Evolutionary conservation across 495 filamentous ascomycete species (phyloP).

Genomic region (Staphylotrichum tortipilum): DNA sequence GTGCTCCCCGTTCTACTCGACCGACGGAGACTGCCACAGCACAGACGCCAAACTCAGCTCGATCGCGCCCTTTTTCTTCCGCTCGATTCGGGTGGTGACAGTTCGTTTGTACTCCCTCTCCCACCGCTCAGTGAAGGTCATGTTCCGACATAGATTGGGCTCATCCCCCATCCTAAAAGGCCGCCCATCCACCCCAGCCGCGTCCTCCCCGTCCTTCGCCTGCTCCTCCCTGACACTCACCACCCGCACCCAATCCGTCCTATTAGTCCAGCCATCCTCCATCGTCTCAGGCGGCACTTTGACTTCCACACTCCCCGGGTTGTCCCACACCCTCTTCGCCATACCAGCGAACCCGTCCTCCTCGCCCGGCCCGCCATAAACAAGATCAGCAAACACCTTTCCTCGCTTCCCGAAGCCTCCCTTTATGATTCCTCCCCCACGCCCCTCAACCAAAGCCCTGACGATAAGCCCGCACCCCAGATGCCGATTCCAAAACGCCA

Average conservation of each 20-base stretch:
- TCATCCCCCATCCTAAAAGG: background rate
- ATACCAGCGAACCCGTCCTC: conserved; percentile 2
- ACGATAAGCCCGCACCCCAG: conserved; percentile 14
- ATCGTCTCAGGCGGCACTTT: background rate
- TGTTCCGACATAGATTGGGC: background rate
- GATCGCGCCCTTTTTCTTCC: conserved; percentile 18
- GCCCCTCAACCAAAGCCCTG: conserved; percentile 13
- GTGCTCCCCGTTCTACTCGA: no score
- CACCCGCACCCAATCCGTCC: conserved; percentile 7
- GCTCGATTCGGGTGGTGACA: conserved; percentile 12
- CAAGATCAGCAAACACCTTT: conserved; percentile 14
- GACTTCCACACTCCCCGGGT: conserved; percentile 11
- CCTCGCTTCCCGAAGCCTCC: no score
- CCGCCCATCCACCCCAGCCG: background rate
- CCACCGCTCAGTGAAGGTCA: conserved; percentile 20
- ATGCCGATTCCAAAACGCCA: conserved; percentile 18
- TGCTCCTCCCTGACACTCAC: conserved; percentile 5
- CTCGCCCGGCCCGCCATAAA: background rate
- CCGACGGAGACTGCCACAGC: conserved; percentile 14
- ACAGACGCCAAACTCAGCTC: conserved; percentile 16
- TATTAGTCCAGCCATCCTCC: background rate
- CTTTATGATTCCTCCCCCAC: background rate
- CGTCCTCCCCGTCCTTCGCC: background rate
- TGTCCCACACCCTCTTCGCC: conserved; percentile 13
- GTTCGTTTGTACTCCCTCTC: conserved; percentile 21